A percentile compares a stretch with the other conserved stretches of the same genome.
Conservation (phyloP, 2,329 filamentous ascomycete genomes). For the Pseudopithomyces chartarum region DNA sequence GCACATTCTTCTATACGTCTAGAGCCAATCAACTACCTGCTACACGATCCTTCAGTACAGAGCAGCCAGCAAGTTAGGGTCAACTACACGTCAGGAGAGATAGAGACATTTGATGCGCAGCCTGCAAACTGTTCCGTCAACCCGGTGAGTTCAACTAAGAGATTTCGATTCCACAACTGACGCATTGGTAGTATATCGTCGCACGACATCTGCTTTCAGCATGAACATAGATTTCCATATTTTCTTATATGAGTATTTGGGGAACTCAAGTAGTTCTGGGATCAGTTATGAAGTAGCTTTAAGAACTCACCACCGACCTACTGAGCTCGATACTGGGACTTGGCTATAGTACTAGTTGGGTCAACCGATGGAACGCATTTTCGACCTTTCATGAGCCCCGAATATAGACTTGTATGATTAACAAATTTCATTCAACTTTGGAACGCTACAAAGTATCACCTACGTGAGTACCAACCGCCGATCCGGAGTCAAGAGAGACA, state of each 20-base stretch:
- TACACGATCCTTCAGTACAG: conserved; percentile 45
- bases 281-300: no score
- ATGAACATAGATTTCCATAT: background rate
- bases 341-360: no score
- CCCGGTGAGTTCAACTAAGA: conserved; percentile 12
- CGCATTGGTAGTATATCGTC: background rate
- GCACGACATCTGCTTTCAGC: background rate
- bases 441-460: no score
- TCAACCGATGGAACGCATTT: no score
- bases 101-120: conserved; percentile 40
- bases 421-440: no score
- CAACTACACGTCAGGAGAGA: conserved; percentile 40
- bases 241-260: background rate
- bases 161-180: background rate
- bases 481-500: no score
- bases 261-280: background rate
- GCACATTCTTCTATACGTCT: conserved; percentile 53
- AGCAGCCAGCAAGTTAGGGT: conserved; percentile 51
- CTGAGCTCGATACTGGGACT: no score
- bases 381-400: no score
- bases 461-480: no score
- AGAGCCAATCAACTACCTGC: conserved; percentile 54
- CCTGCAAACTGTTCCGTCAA: conserved; percentile 32
- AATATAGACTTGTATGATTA: no score
- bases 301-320: no score